Conservation (phyloP, 331 rosid genomes). For the Malus hybrid region DNA sequence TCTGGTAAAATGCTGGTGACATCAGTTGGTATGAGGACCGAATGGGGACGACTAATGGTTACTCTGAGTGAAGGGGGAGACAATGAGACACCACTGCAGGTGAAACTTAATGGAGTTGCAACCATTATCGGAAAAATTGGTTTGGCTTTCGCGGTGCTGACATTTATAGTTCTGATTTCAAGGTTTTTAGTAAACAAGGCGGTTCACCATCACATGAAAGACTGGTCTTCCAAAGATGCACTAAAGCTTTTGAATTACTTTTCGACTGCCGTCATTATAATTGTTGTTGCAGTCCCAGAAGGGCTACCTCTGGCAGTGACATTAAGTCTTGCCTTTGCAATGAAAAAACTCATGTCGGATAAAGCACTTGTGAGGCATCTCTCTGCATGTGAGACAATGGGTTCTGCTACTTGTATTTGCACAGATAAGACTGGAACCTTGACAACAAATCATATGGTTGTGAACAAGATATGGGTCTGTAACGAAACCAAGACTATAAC, state of each 20-base stretch:
- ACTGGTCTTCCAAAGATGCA: constrained; percentile 61
- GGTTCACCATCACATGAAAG: constrained; percentile 17
- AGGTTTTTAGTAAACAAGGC: constrained; percentile 48
- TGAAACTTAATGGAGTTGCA: constrained; percentile 86
- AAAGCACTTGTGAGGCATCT: constrained; percentile 89
- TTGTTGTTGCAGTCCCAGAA: constrained; percentile 91
- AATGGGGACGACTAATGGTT: constrained; percentile 89
- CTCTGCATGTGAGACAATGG: constrained; percentile 93
- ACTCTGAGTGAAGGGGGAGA: constrained; percentile 80
- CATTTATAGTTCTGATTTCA: constrained; percentile 62
- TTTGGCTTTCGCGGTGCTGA: constrained; percentile 56
- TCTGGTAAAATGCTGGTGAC: constrained; percentile 78
- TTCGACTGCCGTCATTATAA: constrained; percentile 73
- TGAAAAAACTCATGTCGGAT: constrained; percentile 82
- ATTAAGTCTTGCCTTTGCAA: constrained; percentile 86
- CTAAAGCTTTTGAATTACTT: constrained; percentile 54
- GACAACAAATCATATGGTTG: constrained; percentile 87
- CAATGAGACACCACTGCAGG: constrained; percentile 91
- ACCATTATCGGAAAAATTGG: constrained; percentile 86
- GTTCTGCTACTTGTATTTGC: constrained; percentile 78
- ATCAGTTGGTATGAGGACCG: constrained; percentile 82
- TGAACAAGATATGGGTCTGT: constrained; percentile 65
- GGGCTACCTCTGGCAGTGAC: constrained; percentile 90
- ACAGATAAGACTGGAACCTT: constrained; percentile 87
- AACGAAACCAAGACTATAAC: constrained; percentile 34